These are phyloP conservation scores for Hyphodiscus sp. DNA, from an alignment of 2,329 filamentous ascomycete species.

Conservation along the genomic window DNA sequence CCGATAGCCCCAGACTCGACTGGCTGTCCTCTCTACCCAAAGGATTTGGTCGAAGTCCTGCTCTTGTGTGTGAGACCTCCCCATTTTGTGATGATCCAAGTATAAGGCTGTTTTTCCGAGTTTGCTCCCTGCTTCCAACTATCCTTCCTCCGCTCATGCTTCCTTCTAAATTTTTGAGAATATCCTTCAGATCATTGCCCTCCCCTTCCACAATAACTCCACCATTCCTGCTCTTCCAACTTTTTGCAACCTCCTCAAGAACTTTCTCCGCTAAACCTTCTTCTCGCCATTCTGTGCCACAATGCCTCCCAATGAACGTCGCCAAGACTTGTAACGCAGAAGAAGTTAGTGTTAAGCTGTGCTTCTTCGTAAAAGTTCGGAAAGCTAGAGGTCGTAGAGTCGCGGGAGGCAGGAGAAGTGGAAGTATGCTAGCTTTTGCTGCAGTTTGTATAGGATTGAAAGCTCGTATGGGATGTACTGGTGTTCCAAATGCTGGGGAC, in stretches of 20 bases:
- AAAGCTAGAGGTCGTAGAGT: conserved; percentile 88
- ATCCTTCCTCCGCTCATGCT: conserved; percentile 84
- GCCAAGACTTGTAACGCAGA: conserved; percentile 80
- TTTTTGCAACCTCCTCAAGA: conserved; percentile 81
- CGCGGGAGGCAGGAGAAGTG: conserved; percentile 81
- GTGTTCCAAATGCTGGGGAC: conserved; percentile 84
- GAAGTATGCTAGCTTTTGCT: conserved; percentile 53
- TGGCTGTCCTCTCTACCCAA: conserved; percentile 54
- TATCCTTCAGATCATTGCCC: conserved; percentile 68
- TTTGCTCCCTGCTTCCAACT: conserved; percentile 46
- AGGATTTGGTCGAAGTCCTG: conserved; percentile 45
- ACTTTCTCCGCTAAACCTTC: conserved; percentile 89
- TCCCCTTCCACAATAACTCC: conserved; percentile 86
- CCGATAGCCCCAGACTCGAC: conserved; percentile 57
- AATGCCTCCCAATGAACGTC: conserved; percentile 85
- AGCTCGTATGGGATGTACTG: conserved; percentile 68
- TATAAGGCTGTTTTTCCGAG: conserved; percentile 57
- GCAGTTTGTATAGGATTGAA: conserved; percentile 34
- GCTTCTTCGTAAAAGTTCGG: conserved; percentile 93
- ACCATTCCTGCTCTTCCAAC: conserved; percentile 85
- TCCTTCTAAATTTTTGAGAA: conserved; percentile 76
- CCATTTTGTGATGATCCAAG: conserved; percentile 49
- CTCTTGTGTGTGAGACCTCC: conserved; percentile 47
- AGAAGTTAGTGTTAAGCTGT: conserved; percentile 87
- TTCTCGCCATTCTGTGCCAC: conserved; percentile 93